A percentile compares a stretch with the other conserved stretches of the same genome.
Conservation (phyloP, 1,284 basidiomycete species). For the Pseudozyma hubeiensis region DNA sequence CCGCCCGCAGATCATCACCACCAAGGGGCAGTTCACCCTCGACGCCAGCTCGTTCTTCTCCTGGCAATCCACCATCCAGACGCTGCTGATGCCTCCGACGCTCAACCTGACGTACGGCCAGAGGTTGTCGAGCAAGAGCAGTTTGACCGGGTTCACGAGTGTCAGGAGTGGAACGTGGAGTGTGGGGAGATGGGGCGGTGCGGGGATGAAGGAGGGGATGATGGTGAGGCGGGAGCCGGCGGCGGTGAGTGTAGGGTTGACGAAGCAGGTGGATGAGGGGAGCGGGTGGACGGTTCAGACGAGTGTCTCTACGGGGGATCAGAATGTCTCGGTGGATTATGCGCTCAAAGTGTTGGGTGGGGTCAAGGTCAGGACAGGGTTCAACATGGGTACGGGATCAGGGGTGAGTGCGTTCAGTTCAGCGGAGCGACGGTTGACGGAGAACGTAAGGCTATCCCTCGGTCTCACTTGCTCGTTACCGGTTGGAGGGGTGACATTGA, state of each 20-base stretch:
- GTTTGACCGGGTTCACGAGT: constrained; percentile 63
- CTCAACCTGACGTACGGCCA: constrained; percentile 71
- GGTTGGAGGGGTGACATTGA: constrained; percentile 63
- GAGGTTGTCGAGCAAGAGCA: constrained; percentile 61
- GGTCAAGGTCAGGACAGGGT: constrained; percentile 71
- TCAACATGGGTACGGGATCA: constrained; percentile 60
- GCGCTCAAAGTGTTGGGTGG: constrained; percentile 70
- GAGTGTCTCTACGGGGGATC: constrained; percentile 47
- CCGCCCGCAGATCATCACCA: constrained; percentile 70
- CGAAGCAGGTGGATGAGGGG: constrained; percentile 50
- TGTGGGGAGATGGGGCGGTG: constrained; percentile 72
- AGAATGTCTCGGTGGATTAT: constrained; percentile 69
- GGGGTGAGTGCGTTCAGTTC: constrained; percentile 63
- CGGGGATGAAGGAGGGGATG: constrained; percentile 11
- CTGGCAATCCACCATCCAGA: constrained; percentile 60
- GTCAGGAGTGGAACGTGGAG: constrained; percentile 70
- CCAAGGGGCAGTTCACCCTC: constrained; percentile 70
- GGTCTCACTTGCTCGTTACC: constrained; percentile 66
- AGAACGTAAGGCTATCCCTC: constrained; percentile 65
- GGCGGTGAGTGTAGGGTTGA: constrained; percentile 57
- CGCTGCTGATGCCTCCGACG: constrained; percentile 67
- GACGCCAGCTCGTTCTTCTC: constrained; percentile 70
- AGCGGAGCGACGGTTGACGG: constrained; percentile 68
- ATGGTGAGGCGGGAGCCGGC: constrained; percentile 49
- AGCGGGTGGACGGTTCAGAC: constrained; percentile 61